phyloP scores from a whole-genome alignment of 2,329 filamentous ascomycete genomes.

The Colletotrichum musae region DNA sequence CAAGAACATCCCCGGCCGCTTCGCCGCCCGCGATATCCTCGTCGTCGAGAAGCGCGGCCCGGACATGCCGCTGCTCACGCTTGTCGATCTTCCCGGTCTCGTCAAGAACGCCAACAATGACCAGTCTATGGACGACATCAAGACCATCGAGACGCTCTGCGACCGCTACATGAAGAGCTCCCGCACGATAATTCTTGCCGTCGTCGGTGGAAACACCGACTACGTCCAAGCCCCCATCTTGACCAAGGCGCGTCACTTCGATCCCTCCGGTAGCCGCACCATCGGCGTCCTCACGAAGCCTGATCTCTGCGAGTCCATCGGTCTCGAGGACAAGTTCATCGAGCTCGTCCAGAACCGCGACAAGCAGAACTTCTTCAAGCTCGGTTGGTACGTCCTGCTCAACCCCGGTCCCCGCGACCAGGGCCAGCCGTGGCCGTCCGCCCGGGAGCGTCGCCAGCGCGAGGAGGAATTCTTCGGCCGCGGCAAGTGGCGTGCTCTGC shows the following conservation, averaged over 20 bases:
- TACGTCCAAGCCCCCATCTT: conserved; percentile 68
- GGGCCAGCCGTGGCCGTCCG: conserved; percentile 60
- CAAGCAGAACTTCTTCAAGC: conserved; percentile 63
- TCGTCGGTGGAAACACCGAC: conserved; percentile 69
- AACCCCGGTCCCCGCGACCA: conserved; percentile 62
- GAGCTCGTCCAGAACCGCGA: conserved; percentile 67
- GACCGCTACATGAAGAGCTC: conserved; percentile 70
- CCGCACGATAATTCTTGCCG: conserved; percentile 69
- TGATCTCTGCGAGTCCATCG: conserved; percentile 67
- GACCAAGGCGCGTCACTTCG: conserved; percentile 65
- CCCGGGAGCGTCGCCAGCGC: conserved; percentile 56
- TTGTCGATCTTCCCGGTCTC: conserved; percentile 74
- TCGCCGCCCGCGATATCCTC: conserved; percentile 67
- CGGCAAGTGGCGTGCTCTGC: conserved; percentile 64
- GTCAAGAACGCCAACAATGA: conserved; percentile 67
- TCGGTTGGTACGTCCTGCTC: conserved; percentile 67
- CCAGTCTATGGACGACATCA: conserved; percentile 67
- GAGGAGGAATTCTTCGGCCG: conserved; percentile 65
- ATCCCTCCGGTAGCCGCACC: conserved; percentile 63
- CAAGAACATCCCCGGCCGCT: conserved; percentile 64
- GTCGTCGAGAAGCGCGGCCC: conserved; percentile 73
- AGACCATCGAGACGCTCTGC: conserved; percentile 65
- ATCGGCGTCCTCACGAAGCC: conserved; percentile 69
- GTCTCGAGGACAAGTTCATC: conserved; percentile 68
- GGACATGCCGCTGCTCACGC: conserved; percentile 70